Base-by-base conservation (phyloP, 108 stramenopile genomes). In the Cyclostephanos invisitatus region DNA sequence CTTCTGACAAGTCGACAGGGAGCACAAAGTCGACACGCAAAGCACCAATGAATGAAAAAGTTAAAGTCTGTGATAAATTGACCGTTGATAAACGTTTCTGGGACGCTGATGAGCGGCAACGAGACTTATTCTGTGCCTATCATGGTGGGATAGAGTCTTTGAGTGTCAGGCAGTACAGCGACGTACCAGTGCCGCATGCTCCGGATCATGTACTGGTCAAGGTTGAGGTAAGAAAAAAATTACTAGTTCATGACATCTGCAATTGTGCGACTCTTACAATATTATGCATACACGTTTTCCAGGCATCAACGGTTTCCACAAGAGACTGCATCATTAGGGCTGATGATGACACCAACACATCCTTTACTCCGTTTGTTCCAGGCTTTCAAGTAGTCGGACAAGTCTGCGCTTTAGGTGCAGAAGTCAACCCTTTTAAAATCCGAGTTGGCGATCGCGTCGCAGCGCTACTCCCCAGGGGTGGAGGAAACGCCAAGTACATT, bases 251-350 rank as follows among this genome's bases (percentile, higher is more conserved):
- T 57, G 7, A 14, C 4, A 29, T 29, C 27, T 37, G 21, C 44
- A 49, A 44, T 64, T 44, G n/a, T 22, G 5, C 59, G 48, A 22
- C 28, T 36, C 18, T 22, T 7, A 59, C 25, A 10, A 35, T 47
- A 46, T 7, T 1, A 3, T 11, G 25, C 37, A 21, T 21, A 27
- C 5, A 51, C 59, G 32, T 42, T 36, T 9, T 58, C 72, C 54
- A 78, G 87, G 87, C 89, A 21, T 88, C 89, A 14, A 90, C 89
- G 9, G 87, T 88, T 0, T 84, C 87, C 11, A 64, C 64, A 21
- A 70, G 66, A 48, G 89, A 90, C 75, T 87, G 86, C 61, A 36
- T 78, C 27, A 44, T 85, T 9, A 73, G 89, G 29, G 46, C 73
- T 17, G 82, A 82, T 4, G 55, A 83, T 17, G 55, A 68, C 17